Percentiles rank a stretch among this genome's conserved stretches.
Evolutionary conservation across 345 rosid species (phyloP).

Genomic region (Hibiscus trionum): DNA sequence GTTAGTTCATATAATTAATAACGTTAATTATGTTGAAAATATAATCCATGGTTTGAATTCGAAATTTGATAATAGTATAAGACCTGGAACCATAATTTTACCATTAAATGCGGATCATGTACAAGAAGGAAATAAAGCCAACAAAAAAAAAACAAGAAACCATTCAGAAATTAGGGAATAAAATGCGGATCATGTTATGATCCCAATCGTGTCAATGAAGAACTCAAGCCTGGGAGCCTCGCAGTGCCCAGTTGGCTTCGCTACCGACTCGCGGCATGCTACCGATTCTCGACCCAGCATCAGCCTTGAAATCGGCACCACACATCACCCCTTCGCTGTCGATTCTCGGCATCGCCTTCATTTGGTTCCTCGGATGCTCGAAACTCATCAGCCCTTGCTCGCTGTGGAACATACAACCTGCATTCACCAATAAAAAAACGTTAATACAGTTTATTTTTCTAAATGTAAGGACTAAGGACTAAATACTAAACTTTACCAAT

Average conservation of each 20-base stretch:
- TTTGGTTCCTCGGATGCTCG: constrained; percentile 44
- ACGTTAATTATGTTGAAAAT: no score
- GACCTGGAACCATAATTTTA: no score
- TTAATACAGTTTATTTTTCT: not conserved
- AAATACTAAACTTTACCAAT: not conserved
- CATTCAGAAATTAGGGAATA: no score
- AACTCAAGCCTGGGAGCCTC: constrained; percentile 25
- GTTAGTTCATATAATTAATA: no score
- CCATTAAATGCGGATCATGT: no score
- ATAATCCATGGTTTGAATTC: no score
- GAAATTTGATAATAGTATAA: no score
- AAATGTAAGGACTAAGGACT: not conserved
- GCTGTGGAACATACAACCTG: constrained; percentile 65
- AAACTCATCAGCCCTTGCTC: constrained; percentile 56
- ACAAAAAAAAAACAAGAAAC: not conserved
- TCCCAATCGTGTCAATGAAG: not conserved
- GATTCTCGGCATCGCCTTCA: constrained; percentile 64
- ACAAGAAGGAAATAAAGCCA: not conserved
- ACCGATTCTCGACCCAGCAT: constrained; percentile 33
- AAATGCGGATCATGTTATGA: not conserved
- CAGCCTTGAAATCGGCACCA: constrained; percentile 67
- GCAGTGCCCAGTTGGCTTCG: constrained; percentile 65
- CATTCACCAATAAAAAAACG: not conserved
- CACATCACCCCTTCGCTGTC: constrained; percentile 70
- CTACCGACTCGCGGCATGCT: constrained; percentile 66